phyloP scores from a whole-genome alignment of 164 flowering plant species.

The Vitis rupestris region DNA sequence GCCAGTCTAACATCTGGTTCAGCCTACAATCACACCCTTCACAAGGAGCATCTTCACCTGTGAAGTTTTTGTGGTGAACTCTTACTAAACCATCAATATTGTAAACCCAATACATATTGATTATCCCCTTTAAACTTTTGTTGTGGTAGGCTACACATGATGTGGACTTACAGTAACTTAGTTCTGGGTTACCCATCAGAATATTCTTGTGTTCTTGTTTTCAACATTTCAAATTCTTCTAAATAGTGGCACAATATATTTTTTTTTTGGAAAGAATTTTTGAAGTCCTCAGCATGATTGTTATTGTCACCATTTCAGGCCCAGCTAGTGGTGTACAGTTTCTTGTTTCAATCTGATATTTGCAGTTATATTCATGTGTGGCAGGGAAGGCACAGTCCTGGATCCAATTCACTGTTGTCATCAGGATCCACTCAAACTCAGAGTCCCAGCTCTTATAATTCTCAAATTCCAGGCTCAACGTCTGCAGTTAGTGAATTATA shows the following conservation, averaged over 20 bases:
- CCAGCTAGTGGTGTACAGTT: background rate
- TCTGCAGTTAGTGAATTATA: slow-evolving; percentile 32
- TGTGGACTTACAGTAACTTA: background rate
- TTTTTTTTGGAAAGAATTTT: background rate
- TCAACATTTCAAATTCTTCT: background rate
- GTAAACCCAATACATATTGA: background rate
- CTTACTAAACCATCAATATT: background rate
- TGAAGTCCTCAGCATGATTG: background rate
- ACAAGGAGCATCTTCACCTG: background rate
- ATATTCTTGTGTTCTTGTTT: background rate
- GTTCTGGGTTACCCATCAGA: background rate
- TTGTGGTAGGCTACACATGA: background rate
- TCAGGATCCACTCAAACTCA: slow-evolving; percentile 40
- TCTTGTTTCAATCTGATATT: background rate
- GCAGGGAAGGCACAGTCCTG: slow-evolving; percentile 58
- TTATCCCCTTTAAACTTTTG: background rate
- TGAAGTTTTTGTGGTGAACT: background rate
- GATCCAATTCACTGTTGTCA: slow-evolving; percentile 34
- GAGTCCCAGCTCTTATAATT: slow-evolving; percentile 34
- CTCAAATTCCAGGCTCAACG: slow-evolving; percentile 40
- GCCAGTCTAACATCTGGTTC: background rate
- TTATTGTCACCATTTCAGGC: background rate
- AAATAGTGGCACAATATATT: background rate
- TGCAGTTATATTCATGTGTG: slow-evolving; percentile 9
- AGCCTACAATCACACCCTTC: background rate